Base-by-base conservation (phyloP, 2,329 filamentous ascomycete species). In the Xylaria sp. region DNA sequence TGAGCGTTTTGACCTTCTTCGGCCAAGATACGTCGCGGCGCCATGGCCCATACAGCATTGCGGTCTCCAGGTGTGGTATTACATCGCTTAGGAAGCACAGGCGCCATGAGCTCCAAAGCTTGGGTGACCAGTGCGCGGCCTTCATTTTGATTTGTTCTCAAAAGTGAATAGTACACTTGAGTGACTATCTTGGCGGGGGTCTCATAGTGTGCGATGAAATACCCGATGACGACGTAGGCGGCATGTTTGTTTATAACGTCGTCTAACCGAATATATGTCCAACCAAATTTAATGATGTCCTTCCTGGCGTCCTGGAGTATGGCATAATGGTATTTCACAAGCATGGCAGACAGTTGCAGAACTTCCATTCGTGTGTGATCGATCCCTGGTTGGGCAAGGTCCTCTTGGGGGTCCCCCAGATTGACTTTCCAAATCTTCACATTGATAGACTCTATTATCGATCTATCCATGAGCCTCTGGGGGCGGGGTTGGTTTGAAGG, bases 241-340 rank as follows among this genome's bases (percentile, higher is more conserved):
- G 95, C 96, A 79, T 98, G 96, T 80, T 99, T 99, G 84, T 98
- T 99, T 83, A 99, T 97, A 66, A 97, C 93, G 80, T 99, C 96
- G 77, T 99, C 97, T n/a, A 99, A 88, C 28, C 93, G 90, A 76
- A 99, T 99, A 78, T 97, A 98, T 20, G 94, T 97, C 96, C 96
- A 99, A 2, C 94, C 94, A 80, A 98, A 99, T 81, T 98, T 98
- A 78, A 99, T 99, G 71, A 99, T 95, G 72, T 99, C 96, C 81
- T 99, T 99, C 46, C 97, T 90, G 2, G 93, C 91, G 76, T 98
- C 96, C 74, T 97, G 92, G 1, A 99, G 88, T 63, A 94, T 92
- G 39, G 89, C 88, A 76, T 95, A 90, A 76, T 99, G 94, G 76
- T 98, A 97, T 78, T 99, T 99, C 81, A 99, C 91, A 48, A 99